Evolutionary conservation across 352 stramenopile species (phyloP).

Genomic region (Phytophthora agathidicida): DNA sequence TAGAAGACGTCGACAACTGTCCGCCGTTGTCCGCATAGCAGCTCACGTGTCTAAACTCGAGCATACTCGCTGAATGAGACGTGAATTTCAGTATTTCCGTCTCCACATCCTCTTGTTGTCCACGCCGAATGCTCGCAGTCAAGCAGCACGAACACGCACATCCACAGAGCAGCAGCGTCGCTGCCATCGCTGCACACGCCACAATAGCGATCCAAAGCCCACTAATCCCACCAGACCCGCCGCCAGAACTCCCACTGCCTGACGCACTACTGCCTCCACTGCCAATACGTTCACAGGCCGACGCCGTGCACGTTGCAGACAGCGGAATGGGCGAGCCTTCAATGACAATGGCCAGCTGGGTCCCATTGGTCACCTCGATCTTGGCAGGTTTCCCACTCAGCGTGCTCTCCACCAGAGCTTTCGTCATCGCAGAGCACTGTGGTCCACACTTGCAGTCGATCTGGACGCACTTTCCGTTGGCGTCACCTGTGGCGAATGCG

Average conservation of each 20-base stretch:
- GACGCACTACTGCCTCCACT: slow-evolving; percentile 29
- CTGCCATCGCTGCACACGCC: slow-evolving; percentile 18
- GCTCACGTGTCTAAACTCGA: slow-evolving; percentile 68
- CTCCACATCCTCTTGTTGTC: slow-evolving; percentile 34
- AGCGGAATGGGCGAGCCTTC: slow-evolving; percentile 74
- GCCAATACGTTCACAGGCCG: slow-evolving; percentile 57
- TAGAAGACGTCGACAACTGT: background rate
- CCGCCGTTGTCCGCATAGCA: slow-evolving; percentile 39
- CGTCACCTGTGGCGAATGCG: slow-evolving; percentile 46
- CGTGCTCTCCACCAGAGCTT: slow-evolving; percentile 63
- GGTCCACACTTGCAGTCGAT: slow-evolving; percentile 75
- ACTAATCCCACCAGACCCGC: slow-evolving; percentile 11
- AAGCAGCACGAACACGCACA: slow-evolving; percentile 25
- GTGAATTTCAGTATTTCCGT: slow-evolving; percentile 54
- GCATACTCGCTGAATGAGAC: slow-evolving; percentile 41
- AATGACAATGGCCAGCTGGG: slow-evolving; percentile 68
- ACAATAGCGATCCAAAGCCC: slow-evolving; percentile 25
- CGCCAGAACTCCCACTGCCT: slow-evolving; percentile 33
- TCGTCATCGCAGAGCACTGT: slow-evolving; percentile 65
- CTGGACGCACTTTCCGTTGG: slow-evolving; percentile 45
- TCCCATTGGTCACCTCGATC: slow-evolving; percentile 48
- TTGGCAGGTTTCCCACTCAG: slow-evolving; percentile 74
- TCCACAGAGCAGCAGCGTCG: slow-evolving; percentile 20
- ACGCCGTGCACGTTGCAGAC: slow-evolving; percentile 63
- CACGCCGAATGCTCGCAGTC: slow-evolving; percentile 10